Conservation (phyloP, 1,284 basidiomycete genomes). For the Earliella scabrosa region DNA sequence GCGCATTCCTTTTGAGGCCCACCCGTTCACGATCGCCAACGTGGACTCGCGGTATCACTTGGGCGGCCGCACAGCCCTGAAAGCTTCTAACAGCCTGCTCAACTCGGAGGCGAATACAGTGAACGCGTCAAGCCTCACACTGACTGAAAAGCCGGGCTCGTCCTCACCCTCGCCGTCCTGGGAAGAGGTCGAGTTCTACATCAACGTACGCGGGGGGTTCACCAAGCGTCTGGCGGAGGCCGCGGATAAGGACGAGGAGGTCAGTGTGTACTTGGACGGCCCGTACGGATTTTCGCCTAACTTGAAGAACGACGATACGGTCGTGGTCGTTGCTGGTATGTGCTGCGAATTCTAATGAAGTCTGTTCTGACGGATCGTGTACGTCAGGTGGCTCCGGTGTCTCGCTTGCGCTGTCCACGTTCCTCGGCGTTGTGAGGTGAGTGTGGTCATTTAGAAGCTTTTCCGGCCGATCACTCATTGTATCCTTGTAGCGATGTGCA, state of each 20-base stretch:
- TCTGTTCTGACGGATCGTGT: too few species aligned
- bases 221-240: conserved; percentile 46
- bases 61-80: too few species aligned
- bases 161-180: conserved; percentile 22
- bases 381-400: conserved; percentile 51
- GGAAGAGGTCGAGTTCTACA: conserved; percentile 52
- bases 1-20: conserved; percentile 47
- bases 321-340: conserved; percentile 55
- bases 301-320: conserved; percentile 45
- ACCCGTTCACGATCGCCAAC: conserved; percentile 59
- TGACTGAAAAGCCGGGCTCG: too few species aligned
- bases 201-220: conserved; percentile 54
- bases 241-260: conserved; percentile 32
- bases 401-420: conserved; percentile 49
- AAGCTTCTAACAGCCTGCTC: too few species aligned
- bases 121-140: too few species aligned
- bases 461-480: neutral
- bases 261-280: conserved; percentile 52
- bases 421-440: conserved; percentile 47
- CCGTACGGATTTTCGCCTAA: conserved; percentile 55
- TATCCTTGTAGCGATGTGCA: conserved; percentile 29
- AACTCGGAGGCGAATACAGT: too few species aligned
- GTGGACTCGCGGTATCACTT: conserved; percentile 32
- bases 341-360: too few species aligned
- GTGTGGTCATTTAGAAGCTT: conserved; percentile 3